phyloP scores from a whole-genome alignment of 345 rosid genomes.

The Lumnitzera racemosa region DNA sequence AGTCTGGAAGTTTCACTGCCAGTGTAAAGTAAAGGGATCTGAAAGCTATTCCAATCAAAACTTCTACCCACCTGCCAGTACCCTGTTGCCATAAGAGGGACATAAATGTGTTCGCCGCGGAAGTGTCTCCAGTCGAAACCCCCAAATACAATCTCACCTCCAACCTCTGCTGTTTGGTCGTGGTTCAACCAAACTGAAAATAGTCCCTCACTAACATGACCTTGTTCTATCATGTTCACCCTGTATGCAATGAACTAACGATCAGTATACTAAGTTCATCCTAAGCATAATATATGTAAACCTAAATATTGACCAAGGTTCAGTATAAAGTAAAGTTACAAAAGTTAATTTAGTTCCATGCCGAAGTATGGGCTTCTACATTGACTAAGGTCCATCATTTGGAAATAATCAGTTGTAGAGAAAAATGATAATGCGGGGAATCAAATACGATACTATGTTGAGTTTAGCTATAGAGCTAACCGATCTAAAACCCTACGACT shows the following conservation, averaged over 20 bases:
- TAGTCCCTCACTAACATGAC: conserved; percentile 29
- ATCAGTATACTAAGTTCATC: not conserved
- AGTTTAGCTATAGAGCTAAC: too few relatives aligned
- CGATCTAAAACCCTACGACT: too few relatives aligned
- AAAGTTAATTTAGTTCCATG: too few relatives aligned
- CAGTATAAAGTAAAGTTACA: too few relatives aligned
- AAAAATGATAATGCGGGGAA: not conserved
- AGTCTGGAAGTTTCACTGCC: not conserved
- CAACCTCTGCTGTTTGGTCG: conserved; percentile 24
- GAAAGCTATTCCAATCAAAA: not conserved
- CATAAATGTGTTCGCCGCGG: conserved; percentile 42
- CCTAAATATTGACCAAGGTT: too few relatives aligned
- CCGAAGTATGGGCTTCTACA: not conserved
- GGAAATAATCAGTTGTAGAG: not conserved
- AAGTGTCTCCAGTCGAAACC: conserved; percentile 57
- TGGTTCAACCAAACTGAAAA: conserved; percentile 55
- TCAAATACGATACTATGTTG: too few relatives aligned
- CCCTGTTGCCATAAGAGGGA: conserved; percentile 30
- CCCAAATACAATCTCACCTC: conserved; percentile 59
- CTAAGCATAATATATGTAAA: not conserved
- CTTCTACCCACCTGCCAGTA: conserved; percentile 45
- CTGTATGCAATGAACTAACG: conserved; percentile 12
- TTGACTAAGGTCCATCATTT: too few relatives aligned
- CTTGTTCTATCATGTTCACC: conserved; percentile 48
- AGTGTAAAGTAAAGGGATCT: not conserved